Conservation (phyloP, 768 basidiomycete genomes). For the Suillus clintonianus region DNA sequence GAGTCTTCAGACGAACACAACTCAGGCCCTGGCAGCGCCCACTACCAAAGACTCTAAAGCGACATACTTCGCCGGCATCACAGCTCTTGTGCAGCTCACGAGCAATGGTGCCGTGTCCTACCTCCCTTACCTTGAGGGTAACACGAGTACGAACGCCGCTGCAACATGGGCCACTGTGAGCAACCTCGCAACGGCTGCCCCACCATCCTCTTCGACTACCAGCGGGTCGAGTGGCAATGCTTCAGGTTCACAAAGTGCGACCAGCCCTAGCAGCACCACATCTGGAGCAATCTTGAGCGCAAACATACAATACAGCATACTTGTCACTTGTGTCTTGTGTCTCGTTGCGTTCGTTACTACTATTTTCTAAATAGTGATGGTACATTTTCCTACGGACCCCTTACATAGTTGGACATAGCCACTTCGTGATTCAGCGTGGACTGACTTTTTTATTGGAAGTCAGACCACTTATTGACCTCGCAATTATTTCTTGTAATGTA, state of each 20-base stretch:
- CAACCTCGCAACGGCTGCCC: conserved; percentile 46
- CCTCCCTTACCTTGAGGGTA: conserved; percentile 56
- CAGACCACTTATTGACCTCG: not conserved
- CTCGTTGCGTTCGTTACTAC: not conserved
- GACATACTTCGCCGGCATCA: conserved; percentile 63
- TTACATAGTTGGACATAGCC: not conserved
- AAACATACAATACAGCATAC: not conserved
- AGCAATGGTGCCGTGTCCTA: conserved; percentile 60
- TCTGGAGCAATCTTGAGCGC: conserved; percentile 4
- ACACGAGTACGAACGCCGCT: conserved; percentile 42
- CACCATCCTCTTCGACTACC: conserved; percentile 28
- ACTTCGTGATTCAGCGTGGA: not conserved
- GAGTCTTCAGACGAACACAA: conserved; percentile 56
- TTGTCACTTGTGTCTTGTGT: not conserved
- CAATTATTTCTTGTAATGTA: not conserved
- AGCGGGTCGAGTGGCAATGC: conserved; percentile 12
- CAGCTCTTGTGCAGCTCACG: conserved; percentile 67
- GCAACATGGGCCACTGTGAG: conserved; percentile 52
- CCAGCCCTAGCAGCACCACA: conserved; percentile 13
- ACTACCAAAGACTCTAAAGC: conserved; percentile 57
- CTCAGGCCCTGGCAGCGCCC: conserved; percentile 61
- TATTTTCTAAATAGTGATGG: not conserved
- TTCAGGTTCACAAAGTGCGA: conserved; percentile 18
- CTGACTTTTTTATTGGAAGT: not conserved
- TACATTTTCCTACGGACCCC: not conserved